Percentiles rank a stretch among this genome's conserved stretches.
Evolutionary conservation across 108 stramenopile genomes (phyloP).

Genomic region (Discostella stelligeroides): DNA sequence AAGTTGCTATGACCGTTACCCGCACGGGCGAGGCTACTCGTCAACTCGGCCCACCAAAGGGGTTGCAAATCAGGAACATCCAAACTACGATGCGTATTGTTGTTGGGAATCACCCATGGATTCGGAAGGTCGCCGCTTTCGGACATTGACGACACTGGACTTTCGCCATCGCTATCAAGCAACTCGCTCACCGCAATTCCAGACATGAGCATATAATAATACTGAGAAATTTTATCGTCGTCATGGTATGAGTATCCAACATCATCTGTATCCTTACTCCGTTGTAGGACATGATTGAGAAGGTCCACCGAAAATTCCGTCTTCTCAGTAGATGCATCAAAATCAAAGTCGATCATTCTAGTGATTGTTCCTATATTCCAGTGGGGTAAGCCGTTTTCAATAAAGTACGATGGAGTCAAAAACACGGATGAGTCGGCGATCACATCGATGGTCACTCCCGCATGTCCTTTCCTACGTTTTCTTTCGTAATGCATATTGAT

Average conservation of each 20-base stretch:
- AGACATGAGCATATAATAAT: slow-evolving; percentile 53
- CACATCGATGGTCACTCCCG: slow-evolving; percentile 28
- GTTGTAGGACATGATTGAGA: slow-evolving; percentile 44
- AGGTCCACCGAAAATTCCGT: slow-evolving; percentile 36
- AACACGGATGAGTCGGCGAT: slow-evolving; percentile 57
- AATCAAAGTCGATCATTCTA: slow-evolving; percentile 52
- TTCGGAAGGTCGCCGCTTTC: too few species aligned
- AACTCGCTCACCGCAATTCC: slow-evolving; percentile 5
- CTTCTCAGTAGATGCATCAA: slow-evolving; percentile 33
- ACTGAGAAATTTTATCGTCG: slow-evolving; percentile 39
- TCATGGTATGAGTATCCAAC: slow-evolving; percentile 50
- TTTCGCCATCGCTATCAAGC: slow-evolving; percentile 2
- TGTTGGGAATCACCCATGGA: neutral
- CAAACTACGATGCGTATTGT: neutral
- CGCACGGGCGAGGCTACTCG: slow-evolving; percentile 24
- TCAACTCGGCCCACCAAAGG: slow-evolving; percentile 48
- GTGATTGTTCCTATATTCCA: slow-evolving; percentile 50
- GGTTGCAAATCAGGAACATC: slow-evolving; percentile 1
- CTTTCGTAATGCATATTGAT: slow-evolving; percentile 16
- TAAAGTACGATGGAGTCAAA: slow-evolving; percentile 52
- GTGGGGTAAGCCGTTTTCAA: slow-evolving; percentile 38
- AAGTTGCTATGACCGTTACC: slow-evolving; percentile 47
- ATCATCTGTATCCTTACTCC: slow-evolving; percentile 38
- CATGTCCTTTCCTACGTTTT: neutral
- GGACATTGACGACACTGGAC: too few species aligned